Conservation (phyloP, 192 early-diverging fungal species). For the Podila verticillata region DNA sequence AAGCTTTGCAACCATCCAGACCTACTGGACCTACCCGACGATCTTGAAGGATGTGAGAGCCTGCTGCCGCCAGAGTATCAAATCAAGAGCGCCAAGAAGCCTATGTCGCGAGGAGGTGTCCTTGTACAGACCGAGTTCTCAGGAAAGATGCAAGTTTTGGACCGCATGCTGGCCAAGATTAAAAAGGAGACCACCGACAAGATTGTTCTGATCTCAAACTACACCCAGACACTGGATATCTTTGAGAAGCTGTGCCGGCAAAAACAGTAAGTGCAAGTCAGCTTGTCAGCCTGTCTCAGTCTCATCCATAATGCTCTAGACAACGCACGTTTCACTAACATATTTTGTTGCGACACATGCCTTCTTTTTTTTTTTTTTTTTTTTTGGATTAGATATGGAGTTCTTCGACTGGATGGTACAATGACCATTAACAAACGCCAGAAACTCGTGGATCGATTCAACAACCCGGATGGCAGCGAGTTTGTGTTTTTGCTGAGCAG, state of each 20-base stretch:
- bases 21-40: conserved; percentile 74
- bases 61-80: conserved; percentile 66
- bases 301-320: background rate
- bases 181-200: conserved; percentile 84
- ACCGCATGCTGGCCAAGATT: conserved; percentile 80
- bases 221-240: conserved; percentile 97
- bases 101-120: conserved; percentile 39
- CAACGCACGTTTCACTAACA: background rate
- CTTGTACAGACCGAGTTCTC: conserved; percentile 72
- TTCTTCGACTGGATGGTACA: conserved; percentile 89
- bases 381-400: conserved; percentile 63
- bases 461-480: conserved; percentile 84
- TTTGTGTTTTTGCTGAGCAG: conserved; percentile 97
- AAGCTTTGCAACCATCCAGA: conserved; percentile 98
- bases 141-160: conserved; percentile 91
- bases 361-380: too few relatives aligned
- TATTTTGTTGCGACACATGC: background rate
- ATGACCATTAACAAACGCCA: conserved; percentile 94
- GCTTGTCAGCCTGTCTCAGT: background rate
- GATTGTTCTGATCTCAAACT: conserved; percentile 98
- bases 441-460: conserved; percentile 96
- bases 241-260: conserved; percentile 89
- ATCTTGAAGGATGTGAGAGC: conserved; percentile 68
- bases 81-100: conserved; percentile 42
- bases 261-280: conserved; percentile 67